Evolutionary conservation across 257 asterid genomes (phyloP).

Genomic region (Salvia hispanica): DNA sequence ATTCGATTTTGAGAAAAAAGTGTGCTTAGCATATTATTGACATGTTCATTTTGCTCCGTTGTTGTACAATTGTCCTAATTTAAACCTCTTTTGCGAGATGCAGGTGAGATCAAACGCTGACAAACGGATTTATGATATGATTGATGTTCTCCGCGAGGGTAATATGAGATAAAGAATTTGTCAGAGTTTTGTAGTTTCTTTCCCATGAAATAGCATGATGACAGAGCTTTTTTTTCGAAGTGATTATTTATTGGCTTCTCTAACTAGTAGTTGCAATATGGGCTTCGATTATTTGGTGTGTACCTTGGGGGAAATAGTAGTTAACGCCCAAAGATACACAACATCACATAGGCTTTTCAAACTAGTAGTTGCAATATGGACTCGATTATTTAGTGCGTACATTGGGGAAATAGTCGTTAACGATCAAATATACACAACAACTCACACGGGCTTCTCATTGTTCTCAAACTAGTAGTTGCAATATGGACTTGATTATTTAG

Average conservation of each 20-base stretch:
- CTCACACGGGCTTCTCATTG: too few relatives aligned
- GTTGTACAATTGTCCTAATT: too few relatives aligned
- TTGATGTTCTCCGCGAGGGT: slow-evolving; percentile 91
- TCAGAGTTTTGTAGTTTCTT: not conserved
- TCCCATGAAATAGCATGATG: not conserved
- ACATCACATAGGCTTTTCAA: too few relatives aligned
- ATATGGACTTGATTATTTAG: too few relatives aligned
- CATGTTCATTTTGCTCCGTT: not conserved
- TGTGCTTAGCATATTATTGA: not conserved
- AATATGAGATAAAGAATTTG: slow-evolving; percentile 65
- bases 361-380: too few relatives aligned
- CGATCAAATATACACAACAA: too few relatives aligned
- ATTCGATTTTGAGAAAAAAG: not conserved
- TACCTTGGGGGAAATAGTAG: too few relatives aligned
- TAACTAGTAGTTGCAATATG: too few relatives aligned
- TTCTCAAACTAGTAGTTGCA: too few relatives aligned
- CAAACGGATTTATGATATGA: slow-evolving; percentile 79
- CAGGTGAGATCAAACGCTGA: slow-evolving; percentile 74
- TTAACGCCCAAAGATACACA: too few relatives aligned
- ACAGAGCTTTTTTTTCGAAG: not conserved
- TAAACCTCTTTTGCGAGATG: slow-evolving; percentile 24
- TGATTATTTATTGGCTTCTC: not conserved
- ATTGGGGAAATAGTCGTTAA: too few relatives aligned
- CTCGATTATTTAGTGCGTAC: too few relatives aligned
- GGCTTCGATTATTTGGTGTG: not conserved